A percentile compares a stretch with the other conserved stretches of the same genome.
These are phyloP conservation scores for Curvularia sp. DNA, from an alignment of 2,329 filamentous ascomycete genomes.

Conservation along the genomic window DNA sequence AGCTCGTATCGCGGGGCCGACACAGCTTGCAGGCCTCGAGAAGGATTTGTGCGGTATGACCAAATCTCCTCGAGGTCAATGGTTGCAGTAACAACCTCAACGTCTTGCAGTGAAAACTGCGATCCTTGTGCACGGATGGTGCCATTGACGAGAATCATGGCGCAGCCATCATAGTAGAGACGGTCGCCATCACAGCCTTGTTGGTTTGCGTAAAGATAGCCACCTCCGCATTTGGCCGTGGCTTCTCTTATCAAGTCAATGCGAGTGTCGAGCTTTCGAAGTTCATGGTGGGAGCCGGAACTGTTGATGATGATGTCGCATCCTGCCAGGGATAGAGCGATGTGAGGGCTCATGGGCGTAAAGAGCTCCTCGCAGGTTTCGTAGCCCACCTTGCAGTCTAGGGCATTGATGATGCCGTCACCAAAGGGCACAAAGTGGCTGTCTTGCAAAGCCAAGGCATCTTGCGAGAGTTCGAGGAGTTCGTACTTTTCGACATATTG, in stretches of 20 bases:
- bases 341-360: constrained; percentile 12
- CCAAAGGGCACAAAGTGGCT: constrained; percentile 69
- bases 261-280: constrained; percentile 70
- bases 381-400: constrained; percentile 56
- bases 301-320: constrained; percentile 70
- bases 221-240: constrained; percentile 59
- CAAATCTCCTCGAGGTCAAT: constrained; percentile 74
- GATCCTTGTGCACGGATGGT: constrained; percentile 69
- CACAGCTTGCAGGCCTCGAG: constrained; percentile 65
- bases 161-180: constrained; percentile 57
- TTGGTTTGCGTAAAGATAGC: constrained; percentile 69
- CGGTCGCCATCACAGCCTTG: constrained; percentile 56
- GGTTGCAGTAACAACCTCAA: constrained; percentile 63
- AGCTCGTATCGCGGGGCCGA: constrained; percentile 57
- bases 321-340: background rate
- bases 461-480: constrained; percentile 51
- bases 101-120: constrained; percentile 66
- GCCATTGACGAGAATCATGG: constrained; percentile 69
- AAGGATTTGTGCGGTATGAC: constrained; percentile 63
- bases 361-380: constrained; percentile 19
- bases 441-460: constrained; percentile 63
- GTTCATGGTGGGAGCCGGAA: constrained; percentile 65
- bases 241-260: constrained; percentile 71
- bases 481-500: constrained; percentile 70
- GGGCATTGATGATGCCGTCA: constrained; percentile 68